phyloP scores from a whole-genome alignment of 345 rosid genomes.

The Gossypium raimondii region DNA sequence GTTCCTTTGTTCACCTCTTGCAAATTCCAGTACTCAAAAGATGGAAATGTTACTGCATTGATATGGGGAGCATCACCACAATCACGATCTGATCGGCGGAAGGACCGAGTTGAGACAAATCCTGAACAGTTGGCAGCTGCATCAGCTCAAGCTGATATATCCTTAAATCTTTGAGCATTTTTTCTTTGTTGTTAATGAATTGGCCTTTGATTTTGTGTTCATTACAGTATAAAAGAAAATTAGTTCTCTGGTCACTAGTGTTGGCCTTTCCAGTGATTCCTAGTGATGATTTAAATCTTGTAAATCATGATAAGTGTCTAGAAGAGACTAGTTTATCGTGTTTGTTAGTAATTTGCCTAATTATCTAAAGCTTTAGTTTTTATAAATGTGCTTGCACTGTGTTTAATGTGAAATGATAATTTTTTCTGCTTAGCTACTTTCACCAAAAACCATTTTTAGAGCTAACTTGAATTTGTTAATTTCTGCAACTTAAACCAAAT shows the following conservation, averaged over 20 bases:
- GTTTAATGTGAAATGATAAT: background rate
- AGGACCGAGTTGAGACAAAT: slow-evolving; percentile 94
- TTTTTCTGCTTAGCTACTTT: background rate
- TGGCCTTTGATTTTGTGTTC: background rate
- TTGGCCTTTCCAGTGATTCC: background rate
- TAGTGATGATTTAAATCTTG: background rate
- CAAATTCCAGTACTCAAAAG: slow-evolving; percentile 55
- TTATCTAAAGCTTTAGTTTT: slow-evolving; percentile 2
- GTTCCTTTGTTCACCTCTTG: slow-evolving; percentile 21
- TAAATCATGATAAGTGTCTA: background rate
- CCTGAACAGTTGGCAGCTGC: slow-evolving; percentile 99
- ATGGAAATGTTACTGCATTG: slow-evolving; percentile 72
- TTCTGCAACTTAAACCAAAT: background rate
- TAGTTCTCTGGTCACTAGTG: background rate
- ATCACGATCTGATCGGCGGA: slow-evolving; percentile 48
- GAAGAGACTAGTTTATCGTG: background rate
- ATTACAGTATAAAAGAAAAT: background rate
- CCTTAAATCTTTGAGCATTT: slow-evolving; percentile 40
- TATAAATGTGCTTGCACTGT: background rate
- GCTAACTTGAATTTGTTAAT: background rate
- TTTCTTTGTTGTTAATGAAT: background rate
- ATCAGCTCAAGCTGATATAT: slow-evolving; percentile 96
- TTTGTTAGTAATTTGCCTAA: background rate
- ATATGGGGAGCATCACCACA: slow-evolving; percentile 10
- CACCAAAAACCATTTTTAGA: background rate